Evolutionary conservation across 1,284 basidiomycete genomes (phyloP), one percentile per base, ranked within the genome.

Genomic region (Rhodotorula sp.): DNA sequence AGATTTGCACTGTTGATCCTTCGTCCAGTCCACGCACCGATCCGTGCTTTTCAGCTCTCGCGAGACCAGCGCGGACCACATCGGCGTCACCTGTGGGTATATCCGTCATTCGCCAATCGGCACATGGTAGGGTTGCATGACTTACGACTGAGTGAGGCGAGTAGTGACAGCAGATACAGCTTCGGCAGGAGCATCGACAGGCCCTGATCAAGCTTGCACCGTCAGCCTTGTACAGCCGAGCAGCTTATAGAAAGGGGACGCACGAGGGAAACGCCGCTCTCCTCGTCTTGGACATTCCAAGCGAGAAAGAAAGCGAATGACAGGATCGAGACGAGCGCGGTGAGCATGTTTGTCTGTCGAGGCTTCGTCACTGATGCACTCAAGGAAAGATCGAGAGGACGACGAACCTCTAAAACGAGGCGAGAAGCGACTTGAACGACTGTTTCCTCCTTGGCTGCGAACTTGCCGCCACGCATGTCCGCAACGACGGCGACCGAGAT

Each of bases 161-260:
- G 62, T 23, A 67, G 44, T 2, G 65, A 64, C 17, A 67, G 49
- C 44, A 68, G 61, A 34, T 66, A 68, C 10, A 72, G 55, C 44
- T 68, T 68, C 3, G 71, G 71, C 1, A 63, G 50, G 17, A 68
- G 25, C 14, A 72, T 46, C 12, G 71, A 64, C 19, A 72, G 65
- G 48, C 64, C 67, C 70, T 72, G 63, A 27, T 1, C 16, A 21
- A 13, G 9, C 7, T 1, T 44, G 23, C n/a, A 4, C 41, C 14
- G 5, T 16, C 54, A 41, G 16, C 8, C 7, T 25, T 34, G 44
- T 5, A 23, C 34, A 34, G 34, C 34, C 5, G 34, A 42, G 2
- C 10, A 10, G 25, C 2, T 12, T 0, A 4, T 7, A 9, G 19
- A 27, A 14, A 27, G 7, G 16, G 25, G 13, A 55, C 59, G 41